Evolutionary conservation across 768 basidiomycete species (phyloP), one percentile per base, ranked within the genome.

Genomic region (Lanmaoa rubissima): DNA sequence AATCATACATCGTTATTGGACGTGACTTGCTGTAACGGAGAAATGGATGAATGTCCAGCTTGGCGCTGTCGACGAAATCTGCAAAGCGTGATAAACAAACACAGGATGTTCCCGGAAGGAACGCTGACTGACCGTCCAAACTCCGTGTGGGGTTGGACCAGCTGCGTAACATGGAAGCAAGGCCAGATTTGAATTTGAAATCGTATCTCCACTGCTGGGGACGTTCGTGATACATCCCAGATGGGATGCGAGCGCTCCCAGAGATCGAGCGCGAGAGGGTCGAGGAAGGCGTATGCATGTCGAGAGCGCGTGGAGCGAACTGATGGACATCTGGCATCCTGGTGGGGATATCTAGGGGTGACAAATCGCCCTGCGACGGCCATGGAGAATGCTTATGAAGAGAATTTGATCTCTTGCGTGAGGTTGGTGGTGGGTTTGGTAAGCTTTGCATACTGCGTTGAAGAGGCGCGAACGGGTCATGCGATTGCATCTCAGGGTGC

Each of bases 1-100:
- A 66, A 67, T 88, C 84, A 63, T 76, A 76, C 52, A 73, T 68
- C 28, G 83, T 67, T 4, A 79, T 72, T 0, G 79, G 74, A 16
- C 70, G 60, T 1, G 64, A 53, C 43, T 53, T 63, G 56, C 53
- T 71, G n/a, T 70, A 56, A 38, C 52, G 60, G 6, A 72, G 60
- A 31, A 46, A 59, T 4, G 66, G 58, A 51, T 66, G 69, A 5
- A 73, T 59, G 5, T 57, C 44, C 41, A 71, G 49, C 44, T 58
- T 67, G 41, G 69, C 50, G 43, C 71, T 73, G 31, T 73, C 70
- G 0, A 62, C 40, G 4, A 57, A 34, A 12, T 54, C 68, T 73
- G 42, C 1, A 54, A 51, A 34, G 5, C 2, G 28, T 17, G 45
- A 34, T 55, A 5, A 54, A 42, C 16, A 58, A 47, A 43, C 19